Conservation (phyloP, 805 yeast genomes). For the Clavispora santaluciae region DNA sequence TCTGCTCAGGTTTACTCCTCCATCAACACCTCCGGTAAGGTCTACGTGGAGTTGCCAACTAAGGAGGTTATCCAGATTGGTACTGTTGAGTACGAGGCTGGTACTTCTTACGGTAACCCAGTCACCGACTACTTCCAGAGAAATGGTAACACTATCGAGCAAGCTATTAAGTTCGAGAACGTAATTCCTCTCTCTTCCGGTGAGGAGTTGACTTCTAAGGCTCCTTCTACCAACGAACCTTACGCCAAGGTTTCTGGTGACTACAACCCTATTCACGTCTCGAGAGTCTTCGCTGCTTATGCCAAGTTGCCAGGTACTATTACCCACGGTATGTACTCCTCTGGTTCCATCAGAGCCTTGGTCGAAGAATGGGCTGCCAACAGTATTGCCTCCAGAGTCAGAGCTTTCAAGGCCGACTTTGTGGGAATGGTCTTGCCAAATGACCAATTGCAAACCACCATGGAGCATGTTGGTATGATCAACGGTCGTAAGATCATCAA, state of each 20-base stretch:
- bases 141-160: conserved; percentile 91
- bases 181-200: conserved; percentile 76
- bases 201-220: conserved; percentile 60
- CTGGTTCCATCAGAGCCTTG: conserved; percentile 89
- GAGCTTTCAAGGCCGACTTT: conserved; percentile 87
- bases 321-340: conserved; percentile 98
- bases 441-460: conserved; percentile 76
- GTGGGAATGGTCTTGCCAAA: conserved; percentile 98
- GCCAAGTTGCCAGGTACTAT: conserved; percentile 96
- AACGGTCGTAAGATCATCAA: conserved; percentile 97
- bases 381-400: conserved; percentile 90
- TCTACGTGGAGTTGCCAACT: conserved; percentile 83
- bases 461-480: conserved; percentile 97
- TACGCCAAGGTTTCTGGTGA: conserved; percentile 98
- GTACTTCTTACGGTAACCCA: conserved; percentile 94
- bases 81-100: conserved; percentile 81
- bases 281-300: conserved; percentile 88
- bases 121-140: conserved; percentile 90
- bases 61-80: conserved; percentile 85
- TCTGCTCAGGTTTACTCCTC: conserved; percentile 69
- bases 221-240: conserved; percentile 95
- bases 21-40: conserved; percentile 80
- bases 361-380: conserved; percentile 99
- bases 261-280: conserved; percentile 96
- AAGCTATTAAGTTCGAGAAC: conserved; percentile 85